phyloP scores from a whole-genome alignment of 23 red algal genomes.

The Pyropia yezoensis region DNA sequence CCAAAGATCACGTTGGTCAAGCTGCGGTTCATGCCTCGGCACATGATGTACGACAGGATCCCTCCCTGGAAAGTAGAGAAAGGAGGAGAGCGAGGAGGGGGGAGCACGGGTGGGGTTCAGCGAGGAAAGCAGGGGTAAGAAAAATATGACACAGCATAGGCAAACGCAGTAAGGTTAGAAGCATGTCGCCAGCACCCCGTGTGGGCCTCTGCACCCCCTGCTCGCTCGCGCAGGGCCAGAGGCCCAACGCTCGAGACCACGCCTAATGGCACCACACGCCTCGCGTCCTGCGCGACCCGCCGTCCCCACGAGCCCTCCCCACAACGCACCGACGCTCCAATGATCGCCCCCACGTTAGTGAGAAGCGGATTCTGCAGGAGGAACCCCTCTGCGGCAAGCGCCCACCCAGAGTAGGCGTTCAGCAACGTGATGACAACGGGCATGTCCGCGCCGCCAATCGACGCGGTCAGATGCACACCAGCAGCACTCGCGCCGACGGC shows the following conservation, averaged over 20 bases:
- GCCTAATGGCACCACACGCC: too few relatives aligned
- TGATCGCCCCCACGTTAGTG: conserved; percentile 48
- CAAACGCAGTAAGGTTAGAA: too few relatives aligned
- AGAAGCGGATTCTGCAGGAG: conserved; percentile 61
- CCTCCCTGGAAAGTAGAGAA: background rate
- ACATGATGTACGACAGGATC: conserved; percentile 65
- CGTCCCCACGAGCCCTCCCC: too few relatives aligned
- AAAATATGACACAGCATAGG: too few relatives aligned
- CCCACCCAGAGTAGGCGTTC: conserved; percentile 52
- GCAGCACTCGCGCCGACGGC: conserved; percentile 23
- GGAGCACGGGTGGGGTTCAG: too few relatives aligned
- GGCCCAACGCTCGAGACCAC: too few relatives aligned
- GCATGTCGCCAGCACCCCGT: too few relatives aligned
- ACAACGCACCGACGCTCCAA: conserved; percentile 17
- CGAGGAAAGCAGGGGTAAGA: too few relatives aligned
- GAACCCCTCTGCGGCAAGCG: conserved; percentile 55
- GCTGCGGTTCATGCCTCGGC: conserved; percentile 59
- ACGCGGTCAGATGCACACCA: conserved; percentile 49
- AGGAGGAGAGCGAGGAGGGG: too few relatives aligned
- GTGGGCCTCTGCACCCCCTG: too few relatives aligned
- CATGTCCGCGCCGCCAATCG: conserved; percentile 59
- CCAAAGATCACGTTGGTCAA: conserved; percentile 54
- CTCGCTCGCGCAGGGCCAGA: too few relatives aligned
- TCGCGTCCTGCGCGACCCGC: too few relatives aligned
- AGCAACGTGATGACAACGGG: conserved; percentile 55